Evolutionary conservation across 768 basidiomycete species (phyloP), one percentile per base, ranked within the genome.

Genomic region (Rhizopogon vulgaris): DNA sequence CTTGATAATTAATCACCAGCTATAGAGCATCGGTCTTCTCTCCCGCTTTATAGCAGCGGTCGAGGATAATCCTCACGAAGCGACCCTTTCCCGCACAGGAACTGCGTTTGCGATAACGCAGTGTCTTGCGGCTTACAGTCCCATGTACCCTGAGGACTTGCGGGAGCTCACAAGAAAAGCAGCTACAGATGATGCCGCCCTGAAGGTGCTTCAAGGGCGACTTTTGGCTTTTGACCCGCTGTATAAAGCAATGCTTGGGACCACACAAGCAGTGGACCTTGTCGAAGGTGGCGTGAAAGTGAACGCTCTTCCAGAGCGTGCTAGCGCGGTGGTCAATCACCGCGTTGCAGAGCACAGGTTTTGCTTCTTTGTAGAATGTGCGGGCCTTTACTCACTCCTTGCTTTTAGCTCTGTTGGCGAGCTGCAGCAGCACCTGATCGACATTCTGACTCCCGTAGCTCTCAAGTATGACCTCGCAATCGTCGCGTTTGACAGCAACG

Each of bases 261-360:
- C 85, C 3, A 88, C 88, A 0, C 85, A 88, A 64, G 89, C 89
- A 1, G 75, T 84, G 46, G 87, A 90, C 59, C 59, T 91, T 18
- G 73, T 80, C 38, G 68, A 72, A 32, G 80, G 80, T 28, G 82
- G 81, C 12, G 78, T 82, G n/a, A 87, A 87, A 66, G 73, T 74
- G 28, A 90, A 90, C 61, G 87, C 87, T 18, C 75, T 92, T 17
- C 88, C 88, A 0, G 87, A 90, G 66, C 72, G 69, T 54, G 82
- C 78, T 4, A 79, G 71, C 62, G 81, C 80, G 4, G 63, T 88
- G 17, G 78, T 88, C 41, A 86, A 88, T 62, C 83, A 86, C 58
- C 80, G 86, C 27, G 82, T 90, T 41, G 76, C 82, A 3, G 77
- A 78, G 14, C 69, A 75, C 36, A 83, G 81, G 82, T 80, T n/a